Percentiles rank a stretch among this genome's conserved stretches.
phyloP scores from a whole-genome alignment of 768 basidiomycete genomes.

The Cystobasidium onofrii region DNA sequence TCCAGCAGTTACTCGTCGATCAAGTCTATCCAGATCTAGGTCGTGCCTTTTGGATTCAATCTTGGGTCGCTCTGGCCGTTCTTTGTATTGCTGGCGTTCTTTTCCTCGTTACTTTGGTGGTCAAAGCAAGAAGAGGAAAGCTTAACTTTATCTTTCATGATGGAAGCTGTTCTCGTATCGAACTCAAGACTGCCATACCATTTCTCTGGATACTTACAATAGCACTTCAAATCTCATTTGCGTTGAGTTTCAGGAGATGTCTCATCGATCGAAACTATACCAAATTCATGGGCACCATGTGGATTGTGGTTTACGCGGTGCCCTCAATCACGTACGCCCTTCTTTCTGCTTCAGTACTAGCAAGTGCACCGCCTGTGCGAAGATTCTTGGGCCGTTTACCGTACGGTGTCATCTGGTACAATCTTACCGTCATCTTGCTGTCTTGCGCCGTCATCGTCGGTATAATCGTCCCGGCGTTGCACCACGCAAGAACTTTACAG shows the following conservation, averaged over 20 bases:
- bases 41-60: not conserved
- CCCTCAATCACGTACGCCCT: constrained; percentile 13
- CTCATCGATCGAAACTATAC: not conserved
- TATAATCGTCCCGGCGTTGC: not conserved
- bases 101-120: not conserved
- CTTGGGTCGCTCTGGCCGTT: not conserved
- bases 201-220: not conserved
- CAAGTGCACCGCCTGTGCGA: constrained; percentile 12
- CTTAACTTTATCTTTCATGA: constrained; percentile 13
- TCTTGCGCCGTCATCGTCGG: not conserved
- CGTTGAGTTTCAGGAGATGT: not conserved
- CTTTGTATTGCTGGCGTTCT: not conserved
- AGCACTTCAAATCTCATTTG: not conserved
- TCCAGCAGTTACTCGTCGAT: not conserved
- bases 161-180: constrained; percentile 8
- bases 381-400: not conserved
- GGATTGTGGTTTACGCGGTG: not conserved
- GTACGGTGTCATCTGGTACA: constrained; percentile 6
- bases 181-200: not conserved
- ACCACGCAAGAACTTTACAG: not conserved
- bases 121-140: not conserved
- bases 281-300: not conserved
- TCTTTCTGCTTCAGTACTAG: not conserved
- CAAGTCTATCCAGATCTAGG: not conserved
- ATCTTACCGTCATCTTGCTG: not conserved